Conservation (phyloP, 257 asterid species). For the Primulina eburnea region DNA sequence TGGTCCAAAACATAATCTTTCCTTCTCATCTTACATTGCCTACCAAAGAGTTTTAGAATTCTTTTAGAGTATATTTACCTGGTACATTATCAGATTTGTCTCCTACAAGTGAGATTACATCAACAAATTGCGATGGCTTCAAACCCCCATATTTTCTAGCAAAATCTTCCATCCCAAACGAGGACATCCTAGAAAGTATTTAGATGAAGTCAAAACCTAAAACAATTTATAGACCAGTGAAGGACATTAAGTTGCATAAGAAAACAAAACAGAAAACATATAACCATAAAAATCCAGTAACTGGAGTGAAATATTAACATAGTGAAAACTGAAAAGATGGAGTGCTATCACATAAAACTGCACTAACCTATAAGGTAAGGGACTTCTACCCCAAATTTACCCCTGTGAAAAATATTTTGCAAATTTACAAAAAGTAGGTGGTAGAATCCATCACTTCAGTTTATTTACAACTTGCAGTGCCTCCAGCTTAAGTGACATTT, state of each 20-base stretch:
- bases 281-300: slow-evolving; percentile 8
- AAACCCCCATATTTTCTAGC: slow-evolving; percentile 74
- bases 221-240: slow-evolving; percentile 6
- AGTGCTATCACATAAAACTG: not conserved
- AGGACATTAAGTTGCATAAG: slow-evolving; percentile 6
- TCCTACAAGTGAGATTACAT: slow-evolving; percentile 83
- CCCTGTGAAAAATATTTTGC: not conserved
- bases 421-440: too few relatives aligned
- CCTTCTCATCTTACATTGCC: not conserved
- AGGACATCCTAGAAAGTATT: slow-evolving; percentile 63
- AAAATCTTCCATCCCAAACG: slow-evolving; percentile 96
- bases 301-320: not conserved
- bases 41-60: not conserved
- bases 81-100: slow-evolving; percentile 94
- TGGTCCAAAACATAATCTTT: not conserved
- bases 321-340: not conserved
- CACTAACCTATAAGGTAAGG: slow-evolving; percentile 2
- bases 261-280: slow-evolving; percentile 18
- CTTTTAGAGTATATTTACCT: slow-evolving; percentile 37
- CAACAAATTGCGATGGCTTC: slow-evolving; percentile 91
- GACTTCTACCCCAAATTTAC: slow-evolving; percentile 4
- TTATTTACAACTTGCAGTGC: too few relatives aligned
- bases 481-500: too few relatives aligned
- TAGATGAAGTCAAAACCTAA: slow-evolving; percentile 15
- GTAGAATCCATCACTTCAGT: too few relatives aligned